These are phyloP conservation scores for Verbascum thapsus DNA, from an alignment of 257 asterid genomes.

Conservation along the genomic window DNA sequence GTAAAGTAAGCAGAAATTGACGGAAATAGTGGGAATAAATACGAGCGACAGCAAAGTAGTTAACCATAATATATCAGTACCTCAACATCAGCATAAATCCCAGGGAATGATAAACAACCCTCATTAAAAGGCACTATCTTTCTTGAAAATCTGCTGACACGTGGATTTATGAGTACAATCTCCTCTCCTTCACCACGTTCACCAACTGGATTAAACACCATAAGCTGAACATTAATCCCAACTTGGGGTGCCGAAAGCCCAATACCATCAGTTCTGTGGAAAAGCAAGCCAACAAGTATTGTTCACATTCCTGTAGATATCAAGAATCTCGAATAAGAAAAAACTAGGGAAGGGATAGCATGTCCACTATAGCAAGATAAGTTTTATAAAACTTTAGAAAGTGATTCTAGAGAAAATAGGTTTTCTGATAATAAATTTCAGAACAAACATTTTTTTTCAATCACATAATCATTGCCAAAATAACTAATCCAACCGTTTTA, in stretches of 20 bases:
- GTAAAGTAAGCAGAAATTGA: too few species aligned
- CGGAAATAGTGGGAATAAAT: background rate
- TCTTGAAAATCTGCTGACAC: conserved; percentile 59
- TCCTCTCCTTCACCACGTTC: conserved; percentile 92
- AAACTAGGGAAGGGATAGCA: conserved; percentile 7
- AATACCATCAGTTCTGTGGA: conserved; percentile 90
- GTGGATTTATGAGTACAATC: conserved; percentile 87
- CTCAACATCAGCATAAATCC: conserved; percentile 72
- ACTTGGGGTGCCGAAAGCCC: conserved; percentile 99
- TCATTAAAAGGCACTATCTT: conserved; percentile 69
- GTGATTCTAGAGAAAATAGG: background rate
- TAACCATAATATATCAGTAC: conserved; percentile 31
- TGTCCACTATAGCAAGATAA: background rate
- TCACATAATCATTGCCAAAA: too few species aligned
- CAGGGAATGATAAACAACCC: conserved; percentile 96
- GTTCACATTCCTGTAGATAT: conserved; percentile 41
- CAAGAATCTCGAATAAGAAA: conserved; percentile 34
- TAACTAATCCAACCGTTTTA: too few species aligned
- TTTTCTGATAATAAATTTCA: background rate
- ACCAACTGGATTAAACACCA: conserved; percentile 89
- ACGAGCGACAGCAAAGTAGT: background rate
- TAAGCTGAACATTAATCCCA: conserved; percentile 81
- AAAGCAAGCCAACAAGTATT: conserved; percentile 43
- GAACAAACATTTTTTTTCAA: background rate
- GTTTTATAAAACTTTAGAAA: background rate